These are phyloP conservation scores for Tylopilus felleus DNA, from an alignment of 768 basidiomycete species.

Conservation along the genomic window DNA sequence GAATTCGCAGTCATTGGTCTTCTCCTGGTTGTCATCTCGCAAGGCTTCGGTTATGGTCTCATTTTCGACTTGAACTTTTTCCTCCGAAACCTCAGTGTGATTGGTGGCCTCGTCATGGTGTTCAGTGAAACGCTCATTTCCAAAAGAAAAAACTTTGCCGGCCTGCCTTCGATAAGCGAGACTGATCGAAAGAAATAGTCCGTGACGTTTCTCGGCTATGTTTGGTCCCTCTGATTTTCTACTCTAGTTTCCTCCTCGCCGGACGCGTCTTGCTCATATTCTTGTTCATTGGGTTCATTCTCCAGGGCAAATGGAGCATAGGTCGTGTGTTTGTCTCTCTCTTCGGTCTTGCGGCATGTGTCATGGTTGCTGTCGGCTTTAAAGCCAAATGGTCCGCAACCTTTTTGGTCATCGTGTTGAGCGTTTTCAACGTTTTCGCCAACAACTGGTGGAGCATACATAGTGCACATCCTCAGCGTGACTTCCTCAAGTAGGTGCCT, in stretches of 20 bases:
- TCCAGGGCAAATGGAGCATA: slow-evolving; percentile 90
- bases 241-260: slow-evolving; percentile 85
- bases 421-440: slow-evolving; percentile 94
- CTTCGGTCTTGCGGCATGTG: slow-evolving; percentile 85
- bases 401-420: slow-evolving; percentile 89
- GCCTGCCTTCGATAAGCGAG: slow-evolving; percentile 85
- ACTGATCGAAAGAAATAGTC: slow-evolving; percentile 99
- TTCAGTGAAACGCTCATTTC: slow-evolving; percentile 94
- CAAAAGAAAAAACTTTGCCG: slow-evolving; percentile 85
- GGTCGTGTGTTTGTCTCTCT: slow-evolving; percentile 84
- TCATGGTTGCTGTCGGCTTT: slow-evolving; percentile 97
- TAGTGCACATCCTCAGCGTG: slow-evolving; percentile 88
- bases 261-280: slow-evolving; percentile 97
- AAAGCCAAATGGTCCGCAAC: slow-evolving; percentile 98
- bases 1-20: slow-evolving; percentile 91
- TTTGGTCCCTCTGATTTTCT: slow-evolving; percentile 2
- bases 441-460: slow-evolving; percentile 99
- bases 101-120: slow-evolving; percentile 98
- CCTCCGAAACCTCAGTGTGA: slow-evolving; percentile 97
- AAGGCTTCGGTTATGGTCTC: slow-evolving; percentile 98
- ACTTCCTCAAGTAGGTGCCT: slow-evolving; percentile 87
- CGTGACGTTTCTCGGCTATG: slow-evolving; percentile 25
- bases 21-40: slow-evolving; percentile 85
- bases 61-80: slow-evolving; percentile 99
- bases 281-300: slow-evolving; percentile 96